These are phyloP conservation scores for Suillus americanus DNA, from an alignment of 768 basidiomycete genomes.

Conservation along the genomic window DNA sequence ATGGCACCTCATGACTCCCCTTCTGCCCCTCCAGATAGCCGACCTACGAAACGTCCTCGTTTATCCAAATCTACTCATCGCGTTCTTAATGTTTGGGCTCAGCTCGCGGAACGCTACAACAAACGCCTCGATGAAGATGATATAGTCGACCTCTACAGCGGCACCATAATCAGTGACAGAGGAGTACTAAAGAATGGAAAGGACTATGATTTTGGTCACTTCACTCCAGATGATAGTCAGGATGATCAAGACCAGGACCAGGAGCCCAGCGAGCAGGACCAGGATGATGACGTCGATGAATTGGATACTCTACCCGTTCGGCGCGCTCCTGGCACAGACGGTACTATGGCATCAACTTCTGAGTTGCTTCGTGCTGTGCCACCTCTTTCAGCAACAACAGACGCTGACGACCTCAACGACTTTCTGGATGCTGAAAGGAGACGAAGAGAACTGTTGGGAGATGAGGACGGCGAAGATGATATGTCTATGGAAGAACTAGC, in stretches of 20 bases:
- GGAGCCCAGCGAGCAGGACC: conserved; percentile 47
- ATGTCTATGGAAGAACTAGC: conserved; percentile 20
- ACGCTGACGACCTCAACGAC: conserved; percentile 62
- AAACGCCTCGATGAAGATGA: conserved; percentile 76
- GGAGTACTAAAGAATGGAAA: conserved; percentile 54
- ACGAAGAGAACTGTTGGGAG: conserved; percentile 42
- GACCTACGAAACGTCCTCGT: conserved; percentile 50
- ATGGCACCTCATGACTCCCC: conserved; percentile 29
- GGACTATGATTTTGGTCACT: conserved; percentile 51
- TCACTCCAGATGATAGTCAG: conserved; percentile 39
- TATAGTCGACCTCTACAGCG: conserved; percentile 66
- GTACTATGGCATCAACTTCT: conserved; percentile 30
- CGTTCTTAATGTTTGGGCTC: conserved; percentile 62
- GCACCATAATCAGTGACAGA: conserved; percentile 64
- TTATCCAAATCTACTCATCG: conserved; percentile 46
- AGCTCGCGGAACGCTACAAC: conserved; percentile 67
- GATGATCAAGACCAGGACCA: conserved; percentile 39
- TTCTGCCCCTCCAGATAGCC: conserved; percentile 31
- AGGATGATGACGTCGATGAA: conserved; percentile 58
- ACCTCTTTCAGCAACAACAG: conserved; percentile 45
- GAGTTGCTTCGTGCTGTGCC: conserved; percentile 38
- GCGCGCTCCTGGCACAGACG: conserved; percentile 24
- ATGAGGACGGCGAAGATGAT: conserved; percentile 24
- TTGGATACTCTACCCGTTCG: conserved; percentile 49
- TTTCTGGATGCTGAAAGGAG: conserved; percentile 65